Evolutionary conservation across 2,329 filamentous ascomycete species (phyloP).

Genomic region (Claviceps sp.): DNA sequence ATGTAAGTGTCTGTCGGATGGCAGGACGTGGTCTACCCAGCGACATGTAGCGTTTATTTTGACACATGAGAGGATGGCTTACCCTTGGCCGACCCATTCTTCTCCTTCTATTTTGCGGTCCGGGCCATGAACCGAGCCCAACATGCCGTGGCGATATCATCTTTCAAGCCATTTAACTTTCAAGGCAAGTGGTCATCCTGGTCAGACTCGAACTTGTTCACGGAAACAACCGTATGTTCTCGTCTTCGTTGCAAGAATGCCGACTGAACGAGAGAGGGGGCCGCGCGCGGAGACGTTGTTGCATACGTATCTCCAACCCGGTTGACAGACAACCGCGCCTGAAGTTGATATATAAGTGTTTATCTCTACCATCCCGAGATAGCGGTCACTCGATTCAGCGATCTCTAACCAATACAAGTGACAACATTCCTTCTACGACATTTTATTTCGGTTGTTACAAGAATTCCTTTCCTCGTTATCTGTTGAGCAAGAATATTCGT

Average conservation of each 20-base stretch:
- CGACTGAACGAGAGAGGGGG: background rate
- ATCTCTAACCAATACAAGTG: background rate
- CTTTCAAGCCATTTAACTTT: background rate
- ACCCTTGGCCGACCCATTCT: slow-evolving; percentile 1
- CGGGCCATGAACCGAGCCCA: background rate
- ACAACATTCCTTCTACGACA: background rate
- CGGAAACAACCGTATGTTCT: slow-evolving; percentile 4
- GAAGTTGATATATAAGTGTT: background rate
- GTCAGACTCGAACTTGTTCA: slow-evolving; percentile 3
- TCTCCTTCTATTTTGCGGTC: background rate
- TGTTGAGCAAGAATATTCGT: background rate
- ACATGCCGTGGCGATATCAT: background rate
- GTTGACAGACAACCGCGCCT: background rate
- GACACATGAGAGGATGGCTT: background rate
- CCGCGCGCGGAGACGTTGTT: too few relatives aligned
- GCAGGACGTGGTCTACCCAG: background rate
- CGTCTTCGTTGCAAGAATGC: slow-evolving; percentile 2
- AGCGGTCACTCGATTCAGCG: background rate
- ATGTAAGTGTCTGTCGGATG: background rate
- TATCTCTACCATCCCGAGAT: background rate
- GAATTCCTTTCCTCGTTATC: background rate
- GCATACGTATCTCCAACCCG: background rate
- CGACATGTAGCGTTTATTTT: background rate
- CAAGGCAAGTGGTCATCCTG: background rate
- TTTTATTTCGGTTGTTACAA: background rate